Evolutionary conservation across 495 filamentous ascomycete genomes (phyloP), one percentile per base, ranked within the genome.

Genomic region (Pseudevernia furfuracea): DNA sequence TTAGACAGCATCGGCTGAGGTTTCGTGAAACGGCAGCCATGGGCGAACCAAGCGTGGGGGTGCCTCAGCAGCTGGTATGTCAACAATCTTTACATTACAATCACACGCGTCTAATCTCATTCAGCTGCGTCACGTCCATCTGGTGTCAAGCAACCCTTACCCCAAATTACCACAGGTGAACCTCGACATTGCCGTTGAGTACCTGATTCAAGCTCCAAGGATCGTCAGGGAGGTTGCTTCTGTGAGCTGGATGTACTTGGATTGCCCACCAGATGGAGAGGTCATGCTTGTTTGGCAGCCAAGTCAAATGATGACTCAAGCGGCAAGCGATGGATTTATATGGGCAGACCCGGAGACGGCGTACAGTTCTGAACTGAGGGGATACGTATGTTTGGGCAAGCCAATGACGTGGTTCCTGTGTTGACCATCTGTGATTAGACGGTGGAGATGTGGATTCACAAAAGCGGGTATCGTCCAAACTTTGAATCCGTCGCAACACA

Each of bases 201-300:
- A 87, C 80, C 81, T 96, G 62, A 75, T 88, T 63, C 79, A 84
- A 71, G 92, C 91, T n/a, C 89, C 89, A 5, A 87, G 85, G 68
- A 87, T 95, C 55, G 84, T 89, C 44, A 87, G 86, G 66, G 85
- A 90, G 67, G 75, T 80, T 58, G 84, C 89, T 43, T 82, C 91
- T 9, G 91, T 97, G 82, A 87, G 84, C 71, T 98, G 93, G 93
- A 91, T 87, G 23, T 96, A 94, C 74, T 80, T 97, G 52, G 86
- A 93, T 66, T 82, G 84, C 37, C 93, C 92, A 7, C 79, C 77
- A 39, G 89, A 96, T 76, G 91, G 91, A 14, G 86, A 85, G 23
- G 81, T 96, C 36, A 82, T 92, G 71, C 80, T 97, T 30, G 88
- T 87, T 44, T 97, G 92, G 93, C 91, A 96, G 72, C 89, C 92